Evolutionary conservation across 2,329 filamentous ascomycete species (phyloP).

Genomic region (Pseudogymnoascus sp.): DNA sequence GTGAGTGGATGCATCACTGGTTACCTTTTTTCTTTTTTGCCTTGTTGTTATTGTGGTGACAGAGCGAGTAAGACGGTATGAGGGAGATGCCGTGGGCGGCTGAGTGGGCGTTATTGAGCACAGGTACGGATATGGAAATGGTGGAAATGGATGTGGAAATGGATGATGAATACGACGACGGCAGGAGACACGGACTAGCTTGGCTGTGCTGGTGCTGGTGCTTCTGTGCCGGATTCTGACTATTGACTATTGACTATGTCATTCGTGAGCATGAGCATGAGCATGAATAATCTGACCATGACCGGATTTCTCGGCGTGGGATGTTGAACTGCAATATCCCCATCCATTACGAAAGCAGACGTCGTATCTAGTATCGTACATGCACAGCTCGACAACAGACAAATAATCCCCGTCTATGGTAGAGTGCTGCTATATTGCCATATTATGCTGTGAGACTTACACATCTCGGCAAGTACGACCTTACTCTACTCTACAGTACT

Average conservation of each 20-base stretch:
- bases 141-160: not conserved
- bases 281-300: not conserved
- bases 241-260: not conserved
- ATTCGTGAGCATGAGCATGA: not conserved
- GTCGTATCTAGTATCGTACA: not conserved
- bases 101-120: not conserved
- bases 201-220: not conserved
- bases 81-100: not conserved
- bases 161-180: not conserved
- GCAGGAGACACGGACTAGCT: not conserved
- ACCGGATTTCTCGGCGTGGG: not conserved
- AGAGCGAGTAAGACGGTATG: not conserved
- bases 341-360: not conserved
- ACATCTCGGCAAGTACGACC: not conserved
- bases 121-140: not conserved
- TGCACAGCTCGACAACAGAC: not conserved
- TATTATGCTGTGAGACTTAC: not conserved
- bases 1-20: too few species aligned
- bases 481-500: too few species aligned
- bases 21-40: not conserved
- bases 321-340: not conserved
- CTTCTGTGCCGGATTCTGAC: not conserved
- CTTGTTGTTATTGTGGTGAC: not conserved
- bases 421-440: not conserved
- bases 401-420: not conserved